These are phyloP conservation scores for Trichoderma koningii DNA, from an alignment of 2,329 filamentous ascomycete species.

Conservation along the genomic window DNA sequence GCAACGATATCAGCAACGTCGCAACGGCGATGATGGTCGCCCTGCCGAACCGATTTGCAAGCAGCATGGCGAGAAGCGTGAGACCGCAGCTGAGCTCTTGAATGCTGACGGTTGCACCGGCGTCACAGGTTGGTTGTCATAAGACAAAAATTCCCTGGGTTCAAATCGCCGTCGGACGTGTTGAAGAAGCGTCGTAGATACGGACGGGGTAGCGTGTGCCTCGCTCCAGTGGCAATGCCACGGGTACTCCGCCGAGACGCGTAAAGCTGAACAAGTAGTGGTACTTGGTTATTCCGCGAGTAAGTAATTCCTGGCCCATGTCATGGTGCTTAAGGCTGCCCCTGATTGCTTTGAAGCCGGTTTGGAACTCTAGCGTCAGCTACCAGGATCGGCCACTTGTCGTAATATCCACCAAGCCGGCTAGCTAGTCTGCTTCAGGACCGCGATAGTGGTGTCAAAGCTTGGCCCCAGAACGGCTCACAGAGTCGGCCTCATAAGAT, in stretches of 20 bases:
- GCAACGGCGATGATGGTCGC: conserved; percentile 18
- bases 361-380: not conserved
- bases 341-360: conserved; percentile 8
- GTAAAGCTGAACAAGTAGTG: conserved; percentile 7
- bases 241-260: not conserved
- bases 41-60: conserved; percentile 21
- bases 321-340: not conserved
- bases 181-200: not conserved
- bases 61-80: conserved; percentile 15
- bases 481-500: conserved; percentile 6
- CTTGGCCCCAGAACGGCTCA: not conserved
- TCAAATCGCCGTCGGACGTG: conserved; percentile 7
- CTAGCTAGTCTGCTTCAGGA: conserved; percentile 16
- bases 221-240: not conserved
- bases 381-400: conserved; percentile 4
- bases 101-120: conserved; percentile 8
- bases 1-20: conserved; percentile 20
- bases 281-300: conserved; percentile 1
- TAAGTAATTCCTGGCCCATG: conserved; percentile 1
- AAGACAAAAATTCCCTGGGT: conserved; percentile 6
- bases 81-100: not conserved
- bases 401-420: conserved; percentile 6
- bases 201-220: not conserved
- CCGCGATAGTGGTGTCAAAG: not conserved
- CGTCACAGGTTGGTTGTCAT: conserved; percentile 17